Evolutionary conservation across 2,329 filamentous ascomycete genomes (phyloP), one percentile per base, ranked within the genome.

Genomic region (Alternaria brassicicola): DNA sequence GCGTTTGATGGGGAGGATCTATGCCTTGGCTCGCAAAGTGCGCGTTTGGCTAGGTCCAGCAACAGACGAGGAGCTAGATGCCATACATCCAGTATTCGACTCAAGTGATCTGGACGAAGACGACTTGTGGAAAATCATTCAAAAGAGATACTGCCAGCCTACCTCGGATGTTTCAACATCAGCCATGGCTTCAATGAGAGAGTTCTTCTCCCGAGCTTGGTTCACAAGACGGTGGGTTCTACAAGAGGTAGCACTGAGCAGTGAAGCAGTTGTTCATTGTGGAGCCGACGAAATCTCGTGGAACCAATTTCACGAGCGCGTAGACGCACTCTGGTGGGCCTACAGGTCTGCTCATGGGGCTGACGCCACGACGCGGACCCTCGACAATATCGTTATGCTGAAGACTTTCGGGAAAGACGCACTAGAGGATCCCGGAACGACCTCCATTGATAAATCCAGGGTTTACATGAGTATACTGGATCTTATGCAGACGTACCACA

Each of bases 141-240:
- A n/a, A 6, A 35, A 6, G 15, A 35, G 2, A 35, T n/a, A 35
- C 13, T n/a, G 13, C 31, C 10, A 31, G 3, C 4, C 28, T 30
- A 2, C 8, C 28, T 9, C 28, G 8, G 28, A 30, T 9, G 10
- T 5, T 9, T 5, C 17, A 21, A 21, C 17, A 1, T 23, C 36
- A 3, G 3, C 5, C 19, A 23, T 21, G 5, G 2, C 0, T 13
- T 42, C 2, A 0, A 3, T 26, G 13, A 7, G 17, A 3, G 2
- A 6, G 0, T 43, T 43, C 15, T 26, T 43, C 15, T 3, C 9
- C 7, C 13, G 39, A 3, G 7, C 13, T 17, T 43, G 39, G 41
- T 43, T 43, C 25, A 43, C 41, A 28, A 17, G 41, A 43, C 23
- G 41, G 12, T 43, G 41, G 41, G 9, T 43, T 2, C 1, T 43